Conservation (phyloP, 1,284 basidiomycete genomes). For the Peniophora sp. region DNA sequence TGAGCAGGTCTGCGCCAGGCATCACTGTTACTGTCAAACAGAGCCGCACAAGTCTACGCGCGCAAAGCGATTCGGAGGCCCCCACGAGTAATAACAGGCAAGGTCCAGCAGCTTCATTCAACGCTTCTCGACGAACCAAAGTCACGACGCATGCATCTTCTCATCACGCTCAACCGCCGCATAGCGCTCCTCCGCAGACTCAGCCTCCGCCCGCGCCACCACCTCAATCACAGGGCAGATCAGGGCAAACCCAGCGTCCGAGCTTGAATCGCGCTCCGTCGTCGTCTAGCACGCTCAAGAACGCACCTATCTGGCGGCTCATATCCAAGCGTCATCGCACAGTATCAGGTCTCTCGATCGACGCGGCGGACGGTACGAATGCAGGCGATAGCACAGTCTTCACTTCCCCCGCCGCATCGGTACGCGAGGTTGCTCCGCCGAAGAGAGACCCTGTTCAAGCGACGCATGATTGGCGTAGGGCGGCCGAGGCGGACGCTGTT, state of each 20-base stretch:
- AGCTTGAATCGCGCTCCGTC: no score
- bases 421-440: conserved; percentile 50
- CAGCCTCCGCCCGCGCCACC: not conserved
- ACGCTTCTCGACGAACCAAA: no score
- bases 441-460: conserved; percentile 55
- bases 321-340: conserved; percentile 54
- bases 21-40: conserved; percentile 8
- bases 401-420: conserved; percentile 66
- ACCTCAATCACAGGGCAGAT: not conserved
- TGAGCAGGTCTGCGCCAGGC: conserved; percentile 15
- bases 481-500: conserved; percentile 32
- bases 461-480: conserved; percentile 57
- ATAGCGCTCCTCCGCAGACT: not conserved
- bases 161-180: no score
- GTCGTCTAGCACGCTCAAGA: not conserved
- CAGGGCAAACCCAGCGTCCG: no score
- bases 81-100: no score
- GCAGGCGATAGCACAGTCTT: conserved; percentile 64
- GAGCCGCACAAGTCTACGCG: no score
- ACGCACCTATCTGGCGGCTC: conserved; percentile 42
- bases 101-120: no score
- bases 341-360: conserved; percentile 65
- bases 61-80: no score
- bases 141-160: no score
- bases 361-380: conserved; percentile 62